phyloP scores from a whole-genome alignment of 768 basidiomycete species.

The Boletus sensibilis region DNA sequence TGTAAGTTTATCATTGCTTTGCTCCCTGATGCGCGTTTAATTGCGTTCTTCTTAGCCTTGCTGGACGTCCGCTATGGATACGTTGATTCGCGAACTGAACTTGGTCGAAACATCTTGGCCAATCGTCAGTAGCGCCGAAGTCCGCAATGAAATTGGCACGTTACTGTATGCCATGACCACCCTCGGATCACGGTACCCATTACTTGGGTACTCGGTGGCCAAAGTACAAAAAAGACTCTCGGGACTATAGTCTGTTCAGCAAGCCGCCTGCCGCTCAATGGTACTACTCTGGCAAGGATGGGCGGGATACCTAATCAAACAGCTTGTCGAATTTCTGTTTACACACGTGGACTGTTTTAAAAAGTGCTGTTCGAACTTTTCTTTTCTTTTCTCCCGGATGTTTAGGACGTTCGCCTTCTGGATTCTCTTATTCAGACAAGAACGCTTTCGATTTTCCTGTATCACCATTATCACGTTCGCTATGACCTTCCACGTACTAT shows the following conservation, averaged over 20 bases:
- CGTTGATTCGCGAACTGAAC: constrained; percentile 64
- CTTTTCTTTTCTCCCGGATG: constrained; percentile 2
- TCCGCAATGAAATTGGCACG: constrained; percentile 59
- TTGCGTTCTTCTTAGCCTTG: constrained; percentile 48
- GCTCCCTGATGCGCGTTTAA: constrained; percentile 8
- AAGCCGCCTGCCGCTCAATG: constrained; percentile 3
- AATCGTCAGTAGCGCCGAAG: constrained; percentile 52
- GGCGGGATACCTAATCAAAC: not conserved
- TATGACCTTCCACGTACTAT: constrained; percentile 23
- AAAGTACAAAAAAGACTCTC: constrained; percentile 34
- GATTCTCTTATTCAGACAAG: constrained; percentile 7
- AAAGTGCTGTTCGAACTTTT: constrained; percentile 1
- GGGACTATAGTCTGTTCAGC: constrained; percentile 23
- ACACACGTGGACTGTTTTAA: constrained; percentile 13
- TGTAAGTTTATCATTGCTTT: constrained; percentile 41
- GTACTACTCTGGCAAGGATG: not conserved
- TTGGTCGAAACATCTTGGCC: constrained; percentile 65
- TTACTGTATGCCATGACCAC: constrained; percentile 64
- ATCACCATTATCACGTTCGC: constrained; percentile 20
- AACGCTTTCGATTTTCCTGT: constrained; percentile 12
- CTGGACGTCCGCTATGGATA: constrained; percentile 69
- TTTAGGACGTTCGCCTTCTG: constrained; percentile 4
- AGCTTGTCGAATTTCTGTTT: not conserved
- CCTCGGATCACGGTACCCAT: constrained; percentile 58
- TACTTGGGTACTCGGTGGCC: constrained; percentile 40